Percentiles rank a stretch among this genome's conserved stretches.
phyloP scores from a whole-genome alignment of 371 early-diverging fungal genomes.

The Mucor plumbeus region DNA sequence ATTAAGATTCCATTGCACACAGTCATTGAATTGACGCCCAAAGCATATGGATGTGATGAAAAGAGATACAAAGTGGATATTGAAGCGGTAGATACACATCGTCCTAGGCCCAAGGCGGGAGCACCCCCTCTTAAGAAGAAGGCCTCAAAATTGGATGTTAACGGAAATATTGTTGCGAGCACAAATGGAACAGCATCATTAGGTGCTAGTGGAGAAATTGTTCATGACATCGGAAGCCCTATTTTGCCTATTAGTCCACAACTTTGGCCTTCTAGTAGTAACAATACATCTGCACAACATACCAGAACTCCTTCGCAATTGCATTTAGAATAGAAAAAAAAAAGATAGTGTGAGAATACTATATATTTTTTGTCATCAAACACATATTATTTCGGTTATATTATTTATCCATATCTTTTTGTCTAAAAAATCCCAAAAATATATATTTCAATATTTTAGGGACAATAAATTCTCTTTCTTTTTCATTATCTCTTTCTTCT shows the following conservation, averaged over 20 bases:
- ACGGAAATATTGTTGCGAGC: neutral
- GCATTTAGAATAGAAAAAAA: conserved; percentile 6
- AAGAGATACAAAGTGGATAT: conserved; percentile 85
- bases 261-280: conserved; percentile 13
- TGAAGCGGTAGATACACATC: conserved; percentile 87
- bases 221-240: conserved; percentile 24
- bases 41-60: conserved; percentile 94
- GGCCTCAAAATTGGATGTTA: conserved; percentile 14
- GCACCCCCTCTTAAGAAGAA: conserved; percentile 12
- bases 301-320: conserved; percentile 1
- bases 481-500: neutral
- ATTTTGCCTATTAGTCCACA: conserved; percentile 36
- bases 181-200: neutral
- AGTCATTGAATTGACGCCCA: conserved; percentile 92
- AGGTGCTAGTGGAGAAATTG: conserved; percentile 55
- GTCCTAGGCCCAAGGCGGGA: conserved; percentile 56
- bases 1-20: conserved; percentile 97
- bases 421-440: too few relatives aligned
- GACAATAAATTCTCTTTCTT: neutral
- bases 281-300: conserved; percentile 1
- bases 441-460: too few relatives aligned
- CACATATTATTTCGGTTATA: too few relatives aligned
- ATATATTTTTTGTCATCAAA: too few relatives aligned
- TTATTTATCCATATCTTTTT: too few relatives aligned
- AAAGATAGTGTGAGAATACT: neutral